phyloP scores from a whole-genome alignment of 345 rosid species.

The Combretum micranthum region DNA sequence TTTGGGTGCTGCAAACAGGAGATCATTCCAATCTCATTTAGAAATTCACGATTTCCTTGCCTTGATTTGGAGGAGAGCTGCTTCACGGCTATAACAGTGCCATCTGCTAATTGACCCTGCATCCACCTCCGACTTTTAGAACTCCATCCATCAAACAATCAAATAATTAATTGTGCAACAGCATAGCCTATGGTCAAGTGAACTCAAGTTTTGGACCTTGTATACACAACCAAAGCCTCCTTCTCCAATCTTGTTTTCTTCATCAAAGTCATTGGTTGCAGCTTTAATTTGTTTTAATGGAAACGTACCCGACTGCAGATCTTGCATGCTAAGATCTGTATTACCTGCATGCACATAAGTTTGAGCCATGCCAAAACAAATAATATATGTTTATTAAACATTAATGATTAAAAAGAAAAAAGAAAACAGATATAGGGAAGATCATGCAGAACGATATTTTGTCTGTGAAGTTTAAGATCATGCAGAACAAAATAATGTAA shows the following conservation, averaged over 20 bases:
- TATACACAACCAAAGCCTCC: conserved; percentile 49
- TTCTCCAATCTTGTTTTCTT: conserved; percentile 37
- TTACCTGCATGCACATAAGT: background rate
- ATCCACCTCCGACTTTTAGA: background rate
- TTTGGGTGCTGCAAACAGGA: conserved; percentile 68
- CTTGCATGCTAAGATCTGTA: conserved; percentile 15
- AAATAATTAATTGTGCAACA: background rate
- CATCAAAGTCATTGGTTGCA: conserved; percentile 30
- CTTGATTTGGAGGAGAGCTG: conserved; percentile 63
- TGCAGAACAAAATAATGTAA: no score
- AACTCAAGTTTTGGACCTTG: conserved; percentile 19
- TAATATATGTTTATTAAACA: background rate
- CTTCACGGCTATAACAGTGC: conserved; percentile 57
- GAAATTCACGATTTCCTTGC: conserved; percentile 68
- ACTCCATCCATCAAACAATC: background rate
- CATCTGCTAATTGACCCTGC: conserved; percentile 44
- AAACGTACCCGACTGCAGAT: conserved; percentile 29
- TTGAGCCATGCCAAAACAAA: background rate
- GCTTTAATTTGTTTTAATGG: conserved; percentile 35
- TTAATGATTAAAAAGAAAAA: background rate
- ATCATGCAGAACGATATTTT: no score
- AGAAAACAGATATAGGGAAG: background rate
- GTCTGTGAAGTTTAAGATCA: no score
- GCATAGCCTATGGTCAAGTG: background rate
- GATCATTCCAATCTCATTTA: conserved; percentile 62